A percentile compares a stretch with the other conserved stretches of the same genome.
Evolutionary conservation across 2,329 filamentous ascomycete genomes (phyloP).

Genomic region (Penicillium frequentans): DNA sequence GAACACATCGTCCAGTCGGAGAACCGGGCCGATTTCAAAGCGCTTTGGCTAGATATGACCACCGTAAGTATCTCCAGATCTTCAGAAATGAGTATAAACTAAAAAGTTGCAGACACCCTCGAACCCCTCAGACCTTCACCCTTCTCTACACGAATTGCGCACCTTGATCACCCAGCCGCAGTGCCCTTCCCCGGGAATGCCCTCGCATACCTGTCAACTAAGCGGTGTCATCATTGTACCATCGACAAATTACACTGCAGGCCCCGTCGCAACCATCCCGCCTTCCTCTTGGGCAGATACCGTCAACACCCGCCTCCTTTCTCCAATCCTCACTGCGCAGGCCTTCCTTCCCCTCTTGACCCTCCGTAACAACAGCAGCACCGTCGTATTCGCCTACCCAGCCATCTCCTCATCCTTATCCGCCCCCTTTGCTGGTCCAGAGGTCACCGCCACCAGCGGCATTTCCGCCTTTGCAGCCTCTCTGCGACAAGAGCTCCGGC

Average conservation of each 20-base stretch:
- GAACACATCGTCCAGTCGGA: slow-evolving; percentile 75
- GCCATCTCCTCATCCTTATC: slow-evolving; percentile 47
- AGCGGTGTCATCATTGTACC: slow-evolving; percentile 82
- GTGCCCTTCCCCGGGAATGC: slow-evolving; percentile 71
- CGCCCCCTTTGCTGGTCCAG: slow-evolving; percentile 61
- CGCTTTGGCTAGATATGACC: slow-evolving; percentile 78
- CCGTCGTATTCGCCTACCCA: slow-evolving; percentile 46
- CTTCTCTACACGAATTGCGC: slow-evolving; percentile 71
- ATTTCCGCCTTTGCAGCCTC: slow-evolving; percentile 84
- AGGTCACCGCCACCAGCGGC: slow-evolving; percentile 81
- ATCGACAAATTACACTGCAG: slow-evolving; percentile 72
- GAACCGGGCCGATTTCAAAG: slow-evolving; percentile 76
- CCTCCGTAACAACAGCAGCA: slow-evolving; percentile 55
- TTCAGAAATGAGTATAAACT: background rate
- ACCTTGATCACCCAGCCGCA: slow-evolving; percentile 72
- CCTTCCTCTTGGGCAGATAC: slow-evolving; percentile 84
- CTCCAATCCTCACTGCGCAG: slow-evolving; percentile 85
- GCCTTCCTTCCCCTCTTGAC: slow-evolving; percentile 79
- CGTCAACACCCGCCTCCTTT: slow-evolving; percentile 87
- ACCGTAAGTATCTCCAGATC: slow-evolving; percentile 25
- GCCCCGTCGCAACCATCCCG: slow-evolving; percentile 80
- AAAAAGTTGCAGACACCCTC: slow-evolving; percentile 55
- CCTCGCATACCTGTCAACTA: slow-evolving; percentile 72
- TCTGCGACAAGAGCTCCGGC: slow-evolving; percentile 73
- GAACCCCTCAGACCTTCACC: slow-evolving; percentile 55